Evolutionary conservation across 108 stramenopile genomes (phyloP).

Genomic region (Skeletonema tropicum): DNA sequence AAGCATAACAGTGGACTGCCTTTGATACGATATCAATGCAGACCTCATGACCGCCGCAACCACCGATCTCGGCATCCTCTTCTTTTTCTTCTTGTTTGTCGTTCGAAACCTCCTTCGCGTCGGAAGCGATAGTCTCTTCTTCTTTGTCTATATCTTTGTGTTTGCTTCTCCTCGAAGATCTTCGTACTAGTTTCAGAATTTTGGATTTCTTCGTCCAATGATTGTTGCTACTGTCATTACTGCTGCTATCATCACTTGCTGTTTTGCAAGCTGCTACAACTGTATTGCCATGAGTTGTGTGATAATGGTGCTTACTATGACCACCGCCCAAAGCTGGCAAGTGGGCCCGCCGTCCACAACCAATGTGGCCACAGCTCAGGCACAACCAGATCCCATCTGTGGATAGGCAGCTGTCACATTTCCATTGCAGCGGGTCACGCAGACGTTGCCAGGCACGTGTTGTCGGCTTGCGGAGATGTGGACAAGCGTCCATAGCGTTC

Average conservation of each 20-base stretch:
- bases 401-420: conserved; percentile 43
- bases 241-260: neutral
- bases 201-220: conserved; percentile 36
- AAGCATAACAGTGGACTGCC: conserved; percentile 51
- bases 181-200: conserved; percentile 21
- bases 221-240: conserved; percentile 3
- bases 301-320: conserved; percentile 49
- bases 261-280: conserved; percentile 2
- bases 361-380: conserved; percentile 52
- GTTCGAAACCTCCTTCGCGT: neutral
- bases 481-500: conserved; percentile 42
- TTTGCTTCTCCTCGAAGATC: conserved; percentile 5
- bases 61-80: neutral
- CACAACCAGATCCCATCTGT: conserved; percentile 55
- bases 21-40: conserved; percentile 50
- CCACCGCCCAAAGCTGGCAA: conserved; percentile 50
- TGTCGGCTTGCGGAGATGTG: conserved; percentile 46
- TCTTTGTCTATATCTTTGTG: neutral
- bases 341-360: conserved; percentile 47
- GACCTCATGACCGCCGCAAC: conserved; percentile 33
- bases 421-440: conserved; percentile 44
- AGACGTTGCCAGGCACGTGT: conserved; percentile 35
- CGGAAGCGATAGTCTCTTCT: neutral
- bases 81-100: conserved; percentile 7
- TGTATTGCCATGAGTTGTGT: conserved; percentile 28